Evolutionary conservation across 441 rosid species (phyloP).

Genomic region (Corymbia citriodora): DNA sequence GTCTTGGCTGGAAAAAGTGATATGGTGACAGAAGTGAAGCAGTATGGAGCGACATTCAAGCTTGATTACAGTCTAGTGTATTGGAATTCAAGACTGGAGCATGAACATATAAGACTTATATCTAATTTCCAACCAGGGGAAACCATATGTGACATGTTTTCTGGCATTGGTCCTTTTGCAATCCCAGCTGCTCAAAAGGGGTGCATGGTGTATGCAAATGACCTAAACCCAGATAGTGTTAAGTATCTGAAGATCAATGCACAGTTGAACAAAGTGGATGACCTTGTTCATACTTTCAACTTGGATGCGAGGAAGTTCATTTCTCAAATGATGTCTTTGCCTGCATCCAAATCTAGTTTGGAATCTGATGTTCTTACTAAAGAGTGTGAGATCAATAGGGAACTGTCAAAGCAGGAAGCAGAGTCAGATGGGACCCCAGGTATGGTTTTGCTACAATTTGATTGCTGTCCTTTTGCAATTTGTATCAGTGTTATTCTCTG

Average conservation of each 20-base stretch:
- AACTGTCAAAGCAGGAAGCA: conserved; percentile 8
- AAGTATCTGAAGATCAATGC: conserved; percentile 83
- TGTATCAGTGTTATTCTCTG: background rate
- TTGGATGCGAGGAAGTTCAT: conserved; percentile 88
- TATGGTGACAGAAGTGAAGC: conserved; percentile 91
- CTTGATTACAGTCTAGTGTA: conserved; percentile 83
- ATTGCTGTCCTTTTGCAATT: background rate
- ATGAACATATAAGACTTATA: conserved; percentile 78
- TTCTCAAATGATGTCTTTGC: conserved; percentile 48
- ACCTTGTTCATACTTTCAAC: conserved; percentile 48
- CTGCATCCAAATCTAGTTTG: conserved; percentile 28
- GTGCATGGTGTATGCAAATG: conserved; percentile 85
- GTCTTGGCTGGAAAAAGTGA: conserved; percentile 75
- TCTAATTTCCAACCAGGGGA: conserved; percentile 77
- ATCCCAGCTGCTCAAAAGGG: conserved; percentile 95
- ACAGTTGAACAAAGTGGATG: conserved; percentile 75
- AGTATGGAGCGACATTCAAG: conserved; percentile 89
- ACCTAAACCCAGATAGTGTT: conserved; percentile 79
- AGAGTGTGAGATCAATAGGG: conserved; percentile 16
- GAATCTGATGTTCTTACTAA: conserved; percentile 25
- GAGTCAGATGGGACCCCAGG: conserved; percentile 18
- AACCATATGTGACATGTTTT: conserved; percentile 88
- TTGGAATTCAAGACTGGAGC: conserved; percentile 97
- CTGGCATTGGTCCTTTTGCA: conserved; percentile 95
- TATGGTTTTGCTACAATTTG: conserved; percentile 3